A percentile compares a stretch with the other conserved stretches of the same genome.
These are phyloP conservation scores for Pyrus hybrid DNA, from an alignment of 331 rosid genomes.

Conservation along the genomic window DNA sequence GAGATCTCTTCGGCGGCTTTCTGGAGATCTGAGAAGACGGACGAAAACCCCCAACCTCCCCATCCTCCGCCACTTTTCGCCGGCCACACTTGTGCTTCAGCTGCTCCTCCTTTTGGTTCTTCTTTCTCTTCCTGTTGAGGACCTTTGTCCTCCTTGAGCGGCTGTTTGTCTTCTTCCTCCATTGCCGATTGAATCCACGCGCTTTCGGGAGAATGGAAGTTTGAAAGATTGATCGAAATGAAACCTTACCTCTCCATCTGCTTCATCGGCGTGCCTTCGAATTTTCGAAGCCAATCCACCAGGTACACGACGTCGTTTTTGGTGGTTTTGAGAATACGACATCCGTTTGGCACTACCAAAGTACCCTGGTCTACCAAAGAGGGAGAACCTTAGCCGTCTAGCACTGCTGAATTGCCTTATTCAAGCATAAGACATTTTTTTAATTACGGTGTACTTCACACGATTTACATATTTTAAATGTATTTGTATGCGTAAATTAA, in stretches of 20 bases:
- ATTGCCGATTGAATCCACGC: conserved; percentile 22
- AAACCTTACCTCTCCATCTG: neutral
- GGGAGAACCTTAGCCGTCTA: no score
- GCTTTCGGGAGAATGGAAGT: neutral
- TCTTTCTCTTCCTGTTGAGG: neutral
- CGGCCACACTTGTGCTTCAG: conserved; percentile 15
- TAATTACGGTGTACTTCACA: no score
- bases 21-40: conserved; percentile 85
- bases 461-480: no score
- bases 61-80: conserved; percentile 36
- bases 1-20: conserved; percentile 98
- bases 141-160: conserved; percentile 36
- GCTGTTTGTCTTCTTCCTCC: conserved; percentile 66
- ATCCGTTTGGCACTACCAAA: neutral
- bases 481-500: no score
- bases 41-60: conserved; percentile 90
- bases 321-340: neutral
- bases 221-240: neutral
- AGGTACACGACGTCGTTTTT: neutral
- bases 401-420: neutral
- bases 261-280: neutral
- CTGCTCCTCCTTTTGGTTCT: neutral
- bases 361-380: no score
- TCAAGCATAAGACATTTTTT: no score
- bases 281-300: neutral